Base-by-base conservation (phyloP, 345 rosid genomes). In the Odontarrhena argentea region DNA sequence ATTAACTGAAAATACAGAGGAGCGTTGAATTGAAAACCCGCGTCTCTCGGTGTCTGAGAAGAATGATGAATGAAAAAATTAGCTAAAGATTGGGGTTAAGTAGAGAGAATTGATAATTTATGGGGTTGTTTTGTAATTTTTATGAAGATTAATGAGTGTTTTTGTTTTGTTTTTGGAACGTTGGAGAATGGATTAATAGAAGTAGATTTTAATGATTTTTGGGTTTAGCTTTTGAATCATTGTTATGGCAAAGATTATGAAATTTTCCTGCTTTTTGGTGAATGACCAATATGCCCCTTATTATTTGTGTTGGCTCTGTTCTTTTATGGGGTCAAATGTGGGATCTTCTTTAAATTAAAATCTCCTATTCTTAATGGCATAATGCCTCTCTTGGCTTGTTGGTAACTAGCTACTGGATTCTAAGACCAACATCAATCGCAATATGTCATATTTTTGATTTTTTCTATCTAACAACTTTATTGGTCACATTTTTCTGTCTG, bases 1-100 rank as follows among this genome's bases (percentile, higher is more conserved):
- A 1, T 42, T 50, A 65, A 67, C 68, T 60, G 68, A 44, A 60
- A 60, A 8, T 30, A 36, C 77, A 74, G 74, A 67, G 73, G 58
- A 32, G 77, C 69, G 68, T 55, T 60, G 77, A 74, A 67, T 68
- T 52, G 56, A 59, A 59, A 15, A 24, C 18, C 77, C 77, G 73
- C 68, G 63, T 67, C 63, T 73, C 42, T 66, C 68, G 77, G 68
- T 22, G 35, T 56, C 18, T 14, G 42, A 11, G 32, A 30, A 6
- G 42, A 3, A 54, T 25, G 38, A 48, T 40, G 32, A n/a, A 44
- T 69, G 14, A 54, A 26, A 50, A 10, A 28, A 34, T 2, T 37
- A 22, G 53, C 9, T 52, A 37, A 26, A 11, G 28, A 13, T 18
- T 37, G 50, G 55, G 77, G 68, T 59, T 59, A 1, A 15, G 44